A percentile compares a stretch with the other conserved stretches of the same genome.
These are phyloP conservation scores for Boletus barrowsii DNA, from an alignment of 768 basidiomycete genomes.

Conservation along the genomic window DNA sequence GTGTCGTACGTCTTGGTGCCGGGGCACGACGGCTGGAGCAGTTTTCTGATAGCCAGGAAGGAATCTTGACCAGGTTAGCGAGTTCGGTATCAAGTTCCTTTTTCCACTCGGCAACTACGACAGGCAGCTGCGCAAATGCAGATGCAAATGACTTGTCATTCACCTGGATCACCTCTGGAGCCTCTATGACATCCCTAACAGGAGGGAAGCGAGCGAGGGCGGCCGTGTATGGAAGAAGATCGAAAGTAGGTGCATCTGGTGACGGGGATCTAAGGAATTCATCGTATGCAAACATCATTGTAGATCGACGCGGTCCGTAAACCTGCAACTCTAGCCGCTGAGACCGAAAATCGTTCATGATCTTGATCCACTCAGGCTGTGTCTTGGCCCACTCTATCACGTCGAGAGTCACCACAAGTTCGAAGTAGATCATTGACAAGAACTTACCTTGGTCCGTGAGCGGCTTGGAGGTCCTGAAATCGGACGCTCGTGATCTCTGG, in stretches of 20 bases:
- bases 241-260: neutral
- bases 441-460: slow-evolving; percentile 9
- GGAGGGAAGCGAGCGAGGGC: slow-evolving; percentile 11
- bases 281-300: slow-evolving; percentile 4
- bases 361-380: neutral
- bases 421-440: neutral
- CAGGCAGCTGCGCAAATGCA: slow-evolving; percentile 13
- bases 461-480: slow-evolving; percentile 1
- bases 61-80: slow-evolving; percentile 8
- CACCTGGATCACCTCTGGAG: neutral
- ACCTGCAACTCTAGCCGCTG: neutral
- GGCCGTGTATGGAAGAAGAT: slow-evolving; percentile 14
- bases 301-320: slow-evolving; percentile 7
- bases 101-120: slow-evolving; percentile 8
- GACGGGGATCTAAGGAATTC: slow-evolving; percentile 5
- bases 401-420: neutral
- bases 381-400: slow-evolving; percentile 11
- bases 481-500: neutral
- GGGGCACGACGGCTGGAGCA: neutral
- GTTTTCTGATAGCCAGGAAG: neutral
- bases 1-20: neutral
- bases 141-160: slow-evolving; percentile 1
- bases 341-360: slow-evolving; percentile 1
- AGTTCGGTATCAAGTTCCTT: slow-evolving; percentile 5
- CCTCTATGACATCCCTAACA: slow-evolving; percentile 8